These are phyloP conservation scores for Heimioporus sp. DNA, from an alignment of 768 basidiomycete genomes.

Conservation along the genomic window DNA sequence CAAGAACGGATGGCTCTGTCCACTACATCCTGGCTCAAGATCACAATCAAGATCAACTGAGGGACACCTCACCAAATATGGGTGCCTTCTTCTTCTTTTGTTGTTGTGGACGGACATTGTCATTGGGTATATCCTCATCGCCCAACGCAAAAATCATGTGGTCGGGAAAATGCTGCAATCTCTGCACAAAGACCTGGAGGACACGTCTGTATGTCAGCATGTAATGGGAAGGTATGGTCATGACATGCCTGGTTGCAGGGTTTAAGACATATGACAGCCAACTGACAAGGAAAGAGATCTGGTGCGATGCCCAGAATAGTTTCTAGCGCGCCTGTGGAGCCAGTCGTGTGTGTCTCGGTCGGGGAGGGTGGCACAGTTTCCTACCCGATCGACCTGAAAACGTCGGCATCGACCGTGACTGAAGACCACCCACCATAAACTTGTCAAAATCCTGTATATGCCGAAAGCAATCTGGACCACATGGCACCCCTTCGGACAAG, in stretches of 20 bases:
- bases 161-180: slow-evolving; percentile 17
- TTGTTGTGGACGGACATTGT: background rate
- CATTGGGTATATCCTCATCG: background rate
- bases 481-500: slow-evolving; percentile 28
- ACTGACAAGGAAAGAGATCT: slow-evolving; percentile 47
- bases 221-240: background rate
- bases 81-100: slow-evolving; percentile 3
- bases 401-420: rapidly evolving
- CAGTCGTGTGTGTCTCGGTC: background rate
- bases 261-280: slow-evolving; percentile 46
- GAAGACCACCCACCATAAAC: slow-evolving; percentile 16
- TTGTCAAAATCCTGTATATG: slow-evolving; percentile 22
- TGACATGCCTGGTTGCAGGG: slow-evolving; percentile 44
- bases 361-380: slow-evolving; percentile 23
- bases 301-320: slow-evolving; percentile 43
- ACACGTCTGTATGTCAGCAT: background rate
- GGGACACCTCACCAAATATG: slow-evolving; percentile 16
- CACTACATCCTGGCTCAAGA: slow-evolving; percentile 9
- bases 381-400: slow-evolving; percentile 1
- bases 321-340: slow-evolving; percentile 23
- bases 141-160: slow-evolving; percentile 15
- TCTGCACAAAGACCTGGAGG: slow-evolving; percentile 18
- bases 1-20: background rate
- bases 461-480: slow-evolving; percentile 32
- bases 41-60: background rate